Base-by-base conservation (phyloP, 2,329 filamentous ascomycete genomes). In the Hymenoscyphus fraxineus region DNA sequence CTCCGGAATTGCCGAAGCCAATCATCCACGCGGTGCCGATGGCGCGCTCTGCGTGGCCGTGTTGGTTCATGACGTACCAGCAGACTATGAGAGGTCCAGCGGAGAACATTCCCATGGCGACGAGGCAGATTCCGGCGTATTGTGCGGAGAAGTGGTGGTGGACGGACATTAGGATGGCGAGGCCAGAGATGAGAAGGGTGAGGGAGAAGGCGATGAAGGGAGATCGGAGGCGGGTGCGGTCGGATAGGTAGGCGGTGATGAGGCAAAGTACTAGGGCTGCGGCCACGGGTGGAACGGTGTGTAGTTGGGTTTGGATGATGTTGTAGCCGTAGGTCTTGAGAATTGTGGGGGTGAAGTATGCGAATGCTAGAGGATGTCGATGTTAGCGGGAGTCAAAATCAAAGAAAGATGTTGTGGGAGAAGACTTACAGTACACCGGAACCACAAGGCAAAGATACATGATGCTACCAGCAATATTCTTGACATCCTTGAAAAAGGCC, bases 21-120 rank as follows among this genome's bases (percentile, higher is more conserved):
- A 93, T 81, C 75, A 92, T 89, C 87, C 88, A 92, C 0, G 87
- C 90, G 15, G 97, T 79, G 0, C 91, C 91, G n/a, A 97, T 89
- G 41, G 92, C 93, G 47, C 92, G 86, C 80, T 97, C 97, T 77
- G 95, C 94, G 6, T 94, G 90, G n/a, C 93, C 90, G 77, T 96
- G 93, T 38, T 88, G 83, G 68, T 97, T 97, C 78, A 97, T 97
- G 60, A 88, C 87, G 31, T 88, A 82, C 93, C 93, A 97, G 1
- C 88, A 87, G 67, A 96, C 90, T 0, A 91, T 94, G 73, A 96
- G 93, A 12, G 91, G 80, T 62, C 96, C 90, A 71, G 86, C 88
- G 0, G 93, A 92, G 73, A 96, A 96, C 69, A 96, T 96, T 76
- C 75, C 79, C 86, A 83, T 35, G 75, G 93, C 92, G 0, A 89